Conservation (phyloP, 352 stramenopile genomes). For the Pseudoperonospora humuli region DNA sequence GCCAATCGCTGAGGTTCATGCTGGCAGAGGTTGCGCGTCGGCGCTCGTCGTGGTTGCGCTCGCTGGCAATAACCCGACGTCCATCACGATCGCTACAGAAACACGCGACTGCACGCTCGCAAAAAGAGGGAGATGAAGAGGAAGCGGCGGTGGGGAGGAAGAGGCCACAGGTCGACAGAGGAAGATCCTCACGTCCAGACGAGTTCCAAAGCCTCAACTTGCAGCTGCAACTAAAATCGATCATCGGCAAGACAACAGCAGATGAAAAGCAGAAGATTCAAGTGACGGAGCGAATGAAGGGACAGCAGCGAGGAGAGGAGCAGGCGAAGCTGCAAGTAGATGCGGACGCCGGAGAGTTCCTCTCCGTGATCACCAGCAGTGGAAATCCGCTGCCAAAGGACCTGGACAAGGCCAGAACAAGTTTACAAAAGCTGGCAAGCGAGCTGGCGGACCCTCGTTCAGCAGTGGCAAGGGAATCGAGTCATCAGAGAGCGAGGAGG, state of each 20-base stretch:
- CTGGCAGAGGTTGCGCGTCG: slow-evolving; percentile 21
- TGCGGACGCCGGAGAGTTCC: slow-evolving; percentile 2
- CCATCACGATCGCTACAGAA: slow-evolving; percentile 14
- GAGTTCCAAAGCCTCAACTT: slow-evolving; percentile 5
- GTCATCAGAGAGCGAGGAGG: slow-evolving; percentile 27
- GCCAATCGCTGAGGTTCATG: slow-evolving; percentile 6
- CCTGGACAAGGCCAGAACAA: slow-evolving; percentile 10
- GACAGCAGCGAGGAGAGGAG: neutral
- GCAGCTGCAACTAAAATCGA: slow-evolving; percentile 4
- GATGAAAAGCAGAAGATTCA: slow-evolving; percentile 1
- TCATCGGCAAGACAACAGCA: neutral
- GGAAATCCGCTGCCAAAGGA: slow-evolving; percentile 1
- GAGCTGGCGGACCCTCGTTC: slow-evolving; percentile 16
- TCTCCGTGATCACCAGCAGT: slow-evolving; percentile 7
- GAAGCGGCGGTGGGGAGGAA: neutral
- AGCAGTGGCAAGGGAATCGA: slow-evolving; percentile 16
- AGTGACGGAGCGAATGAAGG: neutral
- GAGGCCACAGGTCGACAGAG: neutral
- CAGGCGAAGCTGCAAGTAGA: slow-evolving; percentile 3
- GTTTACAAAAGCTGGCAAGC: slow-evolving; percentile 15
- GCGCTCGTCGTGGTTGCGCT: slow-evolving; percentile 20
- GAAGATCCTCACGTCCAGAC: neutral
- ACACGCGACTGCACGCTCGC: slow-evolving; percentile 6
- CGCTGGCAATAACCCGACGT: slow-evolving; percentile 10
- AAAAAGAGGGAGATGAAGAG: slow-evolving; percentile 1